Evolutionary conservation across 495 filamentous ascomycete genomes (phyloP), one percentile per base, ranked within the genome.

Genomic region (Penicillium waksmanii): DNA sequence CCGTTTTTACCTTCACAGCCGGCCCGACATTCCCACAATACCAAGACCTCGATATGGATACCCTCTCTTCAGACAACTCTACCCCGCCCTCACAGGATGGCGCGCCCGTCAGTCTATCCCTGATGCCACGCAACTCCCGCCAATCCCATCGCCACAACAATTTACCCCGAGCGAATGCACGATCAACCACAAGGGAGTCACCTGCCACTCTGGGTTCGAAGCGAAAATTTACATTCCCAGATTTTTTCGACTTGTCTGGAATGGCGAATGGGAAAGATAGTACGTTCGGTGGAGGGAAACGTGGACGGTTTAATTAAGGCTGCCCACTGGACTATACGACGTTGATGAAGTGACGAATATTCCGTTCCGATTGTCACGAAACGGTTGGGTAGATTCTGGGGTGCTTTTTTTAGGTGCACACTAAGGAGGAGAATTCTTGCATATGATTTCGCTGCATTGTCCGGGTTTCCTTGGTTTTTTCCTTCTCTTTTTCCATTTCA

Each of bases 171-270:
- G 66, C 71, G 60, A 81, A 72, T 47, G 63, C 71, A 34, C 76
- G 86, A 57, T 66, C 72, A 48, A 65, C 77, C 2, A 65, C 74
- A n/a, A 71, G 76, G 63, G 62, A 72, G 62, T 54, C 74, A 50
- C 63, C 74, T 64, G 58, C 79, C 83, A 48, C 84, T 80, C 17
- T 82, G 66, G 92, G 93, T 0, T 88, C 88, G 27, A 97, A 97
- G 74, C 83, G 93, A 15, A 87, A 90, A 63, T 78, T 89, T 58
- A 85, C 89, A 43, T 83, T 92, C 38, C 83, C 84, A 3, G 93
- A 97, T 56, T 87, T 93, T 58, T 96, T 96, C 62, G 91, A 95
- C 61, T 71, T 97, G n/a, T 85, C 84, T 6, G 84, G 82, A 42
- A 61, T 90, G 38, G 80, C 84, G 23, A 83, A 88, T 59, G 80